Percentiles rank a stretch among this genome's conserved stretches.
Evolutionary conservation across 2,329 filamentous ascomycete species (phyloP).

Genomic region (Neoarthrinium moseri): DNA sequence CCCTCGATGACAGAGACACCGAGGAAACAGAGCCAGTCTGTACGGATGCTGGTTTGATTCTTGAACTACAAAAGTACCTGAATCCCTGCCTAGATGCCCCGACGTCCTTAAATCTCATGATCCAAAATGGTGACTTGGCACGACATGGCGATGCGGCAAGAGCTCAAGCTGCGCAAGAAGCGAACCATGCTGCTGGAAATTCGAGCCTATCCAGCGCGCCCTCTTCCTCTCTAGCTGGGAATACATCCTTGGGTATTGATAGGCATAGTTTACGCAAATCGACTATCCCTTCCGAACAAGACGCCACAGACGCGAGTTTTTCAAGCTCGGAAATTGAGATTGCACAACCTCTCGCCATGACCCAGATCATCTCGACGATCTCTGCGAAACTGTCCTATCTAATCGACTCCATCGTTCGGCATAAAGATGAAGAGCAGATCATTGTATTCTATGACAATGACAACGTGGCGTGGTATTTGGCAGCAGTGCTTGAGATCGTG

Average conservation of each 20-base stretch:
- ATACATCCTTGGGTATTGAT: conserved; percentile 24
- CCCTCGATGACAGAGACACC: conserved; percentile 49
- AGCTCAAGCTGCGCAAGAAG: conserved; percentile 25
- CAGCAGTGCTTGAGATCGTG: conserved; percentile 74
- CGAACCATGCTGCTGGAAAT: conserved; percentile 16
- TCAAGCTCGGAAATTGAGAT: conserved; percentile 33
- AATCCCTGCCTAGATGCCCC: conserved; percentile 42
- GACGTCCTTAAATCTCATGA: conserved; percentile 43
- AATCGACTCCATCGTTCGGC: conserved; percentile 66
- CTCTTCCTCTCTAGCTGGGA: conserved; percentile 21
- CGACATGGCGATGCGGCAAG: conserved; percentile 36
- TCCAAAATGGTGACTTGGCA: conserved; percentile 44
- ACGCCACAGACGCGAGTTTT: conserved; percentile 5
- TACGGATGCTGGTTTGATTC: conserved; percentile 44
- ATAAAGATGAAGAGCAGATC: conserved; percentile 77
- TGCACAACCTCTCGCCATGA: conserved; percentile 53
- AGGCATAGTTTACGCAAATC: conserved; percentile 23
- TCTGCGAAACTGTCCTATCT: conserved; percentile 89
- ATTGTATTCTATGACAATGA: conserved; percentile 91
- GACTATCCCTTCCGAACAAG: conserved; percentile 3
- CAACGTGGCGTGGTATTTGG: conserved; percentile 83
- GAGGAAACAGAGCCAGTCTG: conserved; percentile 7
- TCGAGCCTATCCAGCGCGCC: conserved; percentile 8
- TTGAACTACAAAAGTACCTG: conserved; percentile 51
- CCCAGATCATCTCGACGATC: conserved; percentile 71